Evolutionary conservation across 2,329 filamentous ascomycete species (phyloP), one percentile per base, ranked within the genome.

Genomic region (Epichloe typhina): DNA sequence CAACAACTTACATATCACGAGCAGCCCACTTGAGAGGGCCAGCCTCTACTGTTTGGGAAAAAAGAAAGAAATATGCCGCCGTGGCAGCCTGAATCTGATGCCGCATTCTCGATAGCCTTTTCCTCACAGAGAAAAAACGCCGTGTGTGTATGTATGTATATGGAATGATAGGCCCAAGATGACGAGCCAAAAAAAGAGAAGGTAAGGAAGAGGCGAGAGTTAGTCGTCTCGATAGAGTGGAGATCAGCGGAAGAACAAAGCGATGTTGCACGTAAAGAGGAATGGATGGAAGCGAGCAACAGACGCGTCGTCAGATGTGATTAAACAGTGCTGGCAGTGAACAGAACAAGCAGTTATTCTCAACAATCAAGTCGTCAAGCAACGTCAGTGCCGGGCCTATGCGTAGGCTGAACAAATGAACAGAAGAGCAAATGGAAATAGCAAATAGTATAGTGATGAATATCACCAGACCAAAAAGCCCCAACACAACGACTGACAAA

Each of bases 21-120:
- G 60, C 56, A 56, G 58, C 61, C 63, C 64, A 61, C 49, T 58
- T 59, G 35, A 65, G 56, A 62, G 63, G 68, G 56, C 65, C 66
- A 56, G 66, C 66, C 62, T 64, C 57, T 23, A 57, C 57, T 50
- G 54, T 61, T 54, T 62, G 59, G 19, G 57, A 55, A 57, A 57
- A 51, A 49, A 63, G 52, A 52, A 67, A 56, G 50, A 64, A 40
- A 55, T 52, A 60, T 5, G 65, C 48, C 53, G 53, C 61, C 35
- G 58, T 52, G 21, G 52, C 52, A 17, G 60, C 47, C 39, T 52
- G 54, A 36, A 53, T 38, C 12, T 31, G 49, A 38, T 40, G 41
- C 31, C 36, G 42, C 52, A 53, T 53, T 26, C n/a, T 47, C 23
- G 4, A 40, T 35, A 12, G 23, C 33, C 19, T 46, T 26, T 41